Base-by-base conservation (phyloP, 2,329 filamentous ascomycete species). In the Clonostachys solani region DNA sequence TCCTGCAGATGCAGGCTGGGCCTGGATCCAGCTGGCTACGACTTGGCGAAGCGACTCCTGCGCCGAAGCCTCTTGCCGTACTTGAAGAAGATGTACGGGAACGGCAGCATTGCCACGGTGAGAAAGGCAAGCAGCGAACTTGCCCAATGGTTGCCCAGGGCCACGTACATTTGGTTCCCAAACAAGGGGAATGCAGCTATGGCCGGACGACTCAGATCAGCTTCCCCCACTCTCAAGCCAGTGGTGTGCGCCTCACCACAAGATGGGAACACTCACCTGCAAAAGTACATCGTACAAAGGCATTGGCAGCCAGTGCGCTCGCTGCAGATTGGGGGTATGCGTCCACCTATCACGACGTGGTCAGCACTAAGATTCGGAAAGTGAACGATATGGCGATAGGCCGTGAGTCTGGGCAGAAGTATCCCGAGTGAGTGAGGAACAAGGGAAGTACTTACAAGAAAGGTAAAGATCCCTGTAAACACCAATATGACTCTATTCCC, bases 381-480 rank as follows among this genome's bases (percentile, higher is more conserved):
- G 23, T 29, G 23, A 29, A 29, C 23, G 23, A 29, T 23, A 23
- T 23, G 23, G 23, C 9, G 23, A 23, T 23, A 3, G 23, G 23
- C 7, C 2, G 23, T 23, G 23, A 23, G 23, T 23, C 23, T 23
- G 8, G 23, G 36, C 36, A 2, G 36, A 38, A 36, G 2, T 15
- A 38, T 38, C 15, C 16, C 7, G 36, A 38, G 15, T 7, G 36
- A 38, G 15, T 3, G 36, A 38, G 15, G 36, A 38, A n/a, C 36
- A 38, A n/a, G 10, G 12, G 3, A n/a, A 38, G 3, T 38, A 18
- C 36, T 18, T 65, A 92, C 89, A 53, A 95, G 72, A 68, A 95
- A 96, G 12, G 90, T 95, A 65, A 95, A 96, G 54, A 95, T 82
- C 45, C 90, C 89, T 48, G 82, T 85, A 66, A 89, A 96, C 33